Conservation (phyloP, 306 rosid species). For the Dryas octopetala region DNA sequence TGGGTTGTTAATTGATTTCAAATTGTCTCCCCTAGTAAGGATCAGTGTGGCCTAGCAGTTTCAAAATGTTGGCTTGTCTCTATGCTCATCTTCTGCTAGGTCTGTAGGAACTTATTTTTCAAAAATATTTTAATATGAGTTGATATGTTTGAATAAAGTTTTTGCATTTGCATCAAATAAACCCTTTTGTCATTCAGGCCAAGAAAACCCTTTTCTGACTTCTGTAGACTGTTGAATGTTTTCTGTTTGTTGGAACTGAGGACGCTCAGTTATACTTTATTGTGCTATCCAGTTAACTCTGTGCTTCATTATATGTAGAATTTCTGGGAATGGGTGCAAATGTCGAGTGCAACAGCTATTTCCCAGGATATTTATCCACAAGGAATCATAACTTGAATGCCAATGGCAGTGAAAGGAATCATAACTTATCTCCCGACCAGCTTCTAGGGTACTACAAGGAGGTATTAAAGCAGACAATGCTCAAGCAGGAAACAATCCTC, state of each 20-base stretch:
- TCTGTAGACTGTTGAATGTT: slow-evolving; percentile 26
- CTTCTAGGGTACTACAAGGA: slow-evolving; percentile 43
- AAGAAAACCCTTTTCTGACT: background rate
- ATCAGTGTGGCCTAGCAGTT: background rate
- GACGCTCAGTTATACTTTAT: slow-evolving; percentile 12
- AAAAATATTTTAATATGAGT: background rate
- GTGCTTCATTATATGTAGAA: slow-evolving; percentile 36
- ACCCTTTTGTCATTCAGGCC: background rate
- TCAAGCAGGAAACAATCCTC: slow-evolving; percentile 59
- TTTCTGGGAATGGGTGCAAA: slow-evolving; percentile 47
- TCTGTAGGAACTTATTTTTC: background rate
- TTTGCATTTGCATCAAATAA: slow-evolving; percentile 5
- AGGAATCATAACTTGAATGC: slow-evolving; percentile 35
- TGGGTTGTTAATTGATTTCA: background rate
- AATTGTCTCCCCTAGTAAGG: background rate
- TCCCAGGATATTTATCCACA: slow-evolving; percentile 30
- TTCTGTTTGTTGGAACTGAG: slow-evolving; percentile 27
- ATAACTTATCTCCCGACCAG: slow-evolving; percentile 27
- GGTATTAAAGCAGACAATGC: slow-evolving; percentile 56
- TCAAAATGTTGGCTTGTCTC: background rate
- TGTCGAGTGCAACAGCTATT: slow-evolving; percentile 38
- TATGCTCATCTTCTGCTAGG: background rate
- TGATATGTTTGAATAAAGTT: background rate
- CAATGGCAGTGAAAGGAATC: slow-evolving; percentile 36
- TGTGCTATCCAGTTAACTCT: slow-evolving; percentile 22